Evolutionary conservation across 352 stramenopile species (phyloP).

Genomic region (Phytopythium vexans): DNA sequence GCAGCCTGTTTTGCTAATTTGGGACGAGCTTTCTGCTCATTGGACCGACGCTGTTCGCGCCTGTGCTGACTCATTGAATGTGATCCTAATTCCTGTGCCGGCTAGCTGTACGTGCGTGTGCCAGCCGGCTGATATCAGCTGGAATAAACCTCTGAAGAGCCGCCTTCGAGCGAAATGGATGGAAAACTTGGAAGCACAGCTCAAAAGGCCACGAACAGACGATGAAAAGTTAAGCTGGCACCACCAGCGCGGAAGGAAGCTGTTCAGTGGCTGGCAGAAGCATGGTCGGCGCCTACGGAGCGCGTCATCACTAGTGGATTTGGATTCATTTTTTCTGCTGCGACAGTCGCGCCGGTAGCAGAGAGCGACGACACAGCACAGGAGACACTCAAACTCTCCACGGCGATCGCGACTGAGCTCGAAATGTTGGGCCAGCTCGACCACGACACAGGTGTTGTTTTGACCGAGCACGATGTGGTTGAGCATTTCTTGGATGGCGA

Average conservation of each 20-base stretch:
- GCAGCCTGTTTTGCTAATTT: conserved; percentile 9
- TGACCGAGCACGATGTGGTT: background rate
- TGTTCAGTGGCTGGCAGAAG: background rate
- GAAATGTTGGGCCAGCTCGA: background rate
- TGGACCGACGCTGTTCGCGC: conserved; percentile 18
- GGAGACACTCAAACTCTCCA: background rate
- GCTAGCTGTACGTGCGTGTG: conserved; percentile 11
- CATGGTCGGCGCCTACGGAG: background rate
- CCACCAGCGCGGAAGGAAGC: background rate
- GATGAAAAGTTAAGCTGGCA: background rate
- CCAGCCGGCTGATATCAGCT: conserved; percentile 17
- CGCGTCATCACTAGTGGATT: background rate
- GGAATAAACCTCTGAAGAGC: conserved; percentile 19
- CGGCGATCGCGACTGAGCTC: background rate
- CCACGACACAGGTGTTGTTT: background rate
- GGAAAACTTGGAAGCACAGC: conserved; percentile 3
- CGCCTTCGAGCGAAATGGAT: conserved; percentile 8
- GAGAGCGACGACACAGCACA: conserved; percentile 4
- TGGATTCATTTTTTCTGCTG: background rate
- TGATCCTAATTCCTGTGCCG: conserved; percentile 11
- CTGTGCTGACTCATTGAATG: conserved; percentile 9
- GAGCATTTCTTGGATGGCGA: background rate
- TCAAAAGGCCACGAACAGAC: background rate
- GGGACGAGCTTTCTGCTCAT: conserved; percentile 22
- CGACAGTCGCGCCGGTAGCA: conserved; percentile 2